These are phyloP conservation scores for Malus hybrid DNA, from an alignment of 331 rosid species.

Conservation along the genomic window DNA sequence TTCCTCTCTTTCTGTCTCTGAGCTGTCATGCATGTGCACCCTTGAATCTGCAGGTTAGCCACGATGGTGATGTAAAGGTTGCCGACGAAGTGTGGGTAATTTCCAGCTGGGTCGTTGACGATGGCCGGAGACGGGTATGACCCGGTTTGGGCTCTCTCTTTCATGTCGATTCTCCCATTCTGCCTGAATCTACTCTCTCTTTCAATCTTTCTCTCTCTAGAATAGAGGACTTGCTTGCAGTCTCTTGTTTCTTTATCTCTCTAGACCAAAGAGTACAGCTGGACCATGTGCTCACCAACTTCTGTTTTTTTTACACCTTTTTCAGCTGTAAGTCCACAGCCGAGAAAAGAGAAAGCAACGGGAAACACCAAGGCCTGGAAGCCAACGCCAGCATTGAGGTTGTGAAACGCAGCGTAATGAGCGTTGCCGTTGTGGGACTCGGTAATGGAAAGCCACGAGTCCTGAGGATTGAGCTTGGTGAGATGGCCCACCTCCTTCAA, in stretches of 20 bases:
- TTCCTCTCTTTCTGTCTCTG: no score
- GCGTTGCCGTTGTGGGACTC: conserved; percentile 96
- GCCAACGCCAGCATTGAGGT: conserved; percentile 95
- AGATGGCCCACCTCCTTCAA: conserved; percentile 93
- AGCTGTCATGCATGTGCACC: no score
- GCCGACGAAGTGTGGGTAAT: no score
- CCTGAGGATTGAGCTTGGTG: conserved; percentile 96
- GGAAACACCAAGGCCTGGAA: conserved; percentile 90
- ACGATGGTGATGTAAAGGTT: no score
- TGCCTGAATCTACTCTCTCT: not conserved
- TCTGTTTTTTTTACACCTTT: conserved; percentile 11
- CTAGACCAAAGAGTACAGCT: conserved; percentile 26
- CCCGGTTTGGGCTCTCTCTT: no score
- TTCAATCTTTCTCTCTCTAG: conserved; percentile 16
- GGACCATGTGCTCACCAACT: conserved; percentile 46
- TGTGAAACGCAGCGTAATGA: conserved; percentile 92
- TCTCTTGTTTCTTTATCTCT: conserved; percentile 7
- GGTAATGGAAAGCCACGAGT: conserved; percentile 96
- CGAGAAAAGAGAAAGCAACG: conserved; percentile 88
- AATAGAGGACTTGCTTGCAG: not conserved
- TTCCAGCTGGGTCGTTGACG: no score
- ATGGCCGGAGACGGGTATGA: no score
- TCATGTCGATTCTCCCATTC: no score
- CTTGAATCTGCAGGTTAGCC: no score
- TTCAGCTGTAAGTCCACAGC: conserved; percentile 26